A percentile compares a stretch with the other conserved stretches of the same genome.
These are phyloP conservation scores for Quercus agrifolia DNA, from an alignment of 306 rosid species.

Conservation along the genomic window DNA sequence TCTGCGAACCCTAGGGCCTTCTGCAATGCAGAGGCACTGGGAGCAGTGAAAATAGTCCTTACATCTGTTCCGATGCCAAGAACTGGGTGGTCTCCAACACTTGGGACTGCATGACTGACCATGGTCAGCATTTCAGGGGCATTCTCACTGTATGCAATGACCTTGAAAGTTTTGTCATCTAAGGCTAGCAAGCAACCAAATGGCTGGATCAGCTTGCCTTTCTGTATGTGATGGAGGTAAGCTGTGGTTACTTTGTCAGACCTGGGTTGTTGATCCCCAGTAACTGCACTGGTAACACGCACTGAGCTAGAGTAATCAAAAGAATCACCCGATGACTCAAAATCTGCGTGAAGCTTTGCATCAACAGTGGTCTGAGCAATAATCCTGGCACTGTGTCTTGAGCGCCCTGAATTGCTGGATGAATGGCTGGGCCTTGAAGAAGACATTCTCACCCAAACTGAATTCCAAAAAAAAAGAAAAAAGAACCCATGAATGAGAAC, in stretches of 20 bases:
- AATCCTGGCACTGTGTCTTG: slow-evolving; percentile 70
- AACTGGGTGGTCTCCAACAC: slow-evolving; percentile 85
- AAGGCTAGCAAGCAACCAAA: slow-evolving; percentile 89
- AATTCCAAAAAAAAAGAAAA: slow-evolving; percentile 4
- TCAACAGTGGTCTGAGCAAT: slow-evolving; percentile 88
- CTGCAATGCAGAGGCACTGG: slow-evolving; percentile 81
- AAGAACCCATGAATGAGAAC: slow-evolving; percentile 6
- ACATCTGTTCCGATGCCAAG: slow-evolving; percentile 88
- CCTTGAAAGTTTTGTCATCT: slow-evolving; percentile 87
- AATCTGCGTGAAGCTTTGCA: slow-evolving; percentile 87
- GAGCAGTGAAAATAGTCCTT: slow-evolving; percentile 68
- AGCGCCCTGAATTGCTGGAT: slow-evolving; percentile 71
- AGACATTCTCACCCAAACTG: slow-evolving; percentile 65
- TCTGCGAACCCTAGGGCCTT: slow-evolving; percentile 89
- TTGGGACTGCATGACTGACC: slow-evolving; percentile 92
- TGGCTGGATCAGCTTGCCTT: slow-evolving; percentile 85
- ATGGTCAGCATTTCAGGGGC: slow-evolving; percentile 92
- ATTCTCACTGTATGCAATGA: slow-evolving; percentile 90
- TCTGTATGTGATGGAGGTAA: slow-evolving; percentile 85
- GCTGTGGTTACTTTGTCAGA: slow-evolving; percentile 79
- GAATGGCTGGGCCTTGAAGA: slow-evolving; percentile 78
- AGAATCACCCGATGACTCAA: slow-evolving; percentile 81
- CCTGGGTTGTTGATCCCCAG: slow-evolving; percentile 56
- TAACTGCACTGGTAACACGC: slow-evolving; percentile 37
- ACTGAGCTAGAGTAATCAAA: slow-evolving; percentile 92